Percentiles rank a stretch among this genome's conserved stretches.
Evolutionary conservation across 306 rosid species (phyloP).

Genomic region (Lagenaria siceraria): DNA sequence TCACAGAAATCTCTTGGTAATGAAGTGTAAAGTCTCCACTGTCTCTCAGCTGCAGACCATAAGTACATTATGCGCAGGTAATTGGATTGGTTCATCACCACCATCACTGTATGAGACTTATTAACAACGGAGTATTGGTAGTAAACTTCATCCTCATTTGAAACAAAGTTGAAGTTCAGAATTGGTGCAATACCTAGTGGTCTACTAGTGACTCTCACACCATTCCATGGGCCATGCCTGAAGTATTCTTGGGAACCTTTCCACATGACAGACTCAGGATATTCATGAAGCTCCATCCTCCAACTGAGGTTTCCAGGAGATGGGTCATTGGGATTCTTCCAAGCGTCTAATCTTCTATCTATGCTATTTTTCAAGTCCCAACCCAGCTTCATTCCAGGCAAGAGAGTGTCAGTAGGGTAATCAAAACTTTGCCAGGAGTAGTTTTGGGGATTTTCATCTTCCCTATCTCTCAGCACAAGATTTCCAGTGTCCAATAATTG

Average conservation of each 20-base stretch:
- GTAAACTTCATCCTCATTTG: conserved; percentile 22
- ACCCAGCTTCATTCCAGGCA: conserved; percentile 36
- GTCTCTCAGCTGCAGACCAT: conserved; percentile 7
- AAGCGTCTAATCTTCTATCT: conserved; percentile 22
- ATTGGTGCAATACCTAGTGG: not conserved
- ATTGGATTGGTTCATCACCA: conserved; percentile 21
- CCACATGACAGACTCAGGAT: conserved; percentile 23
- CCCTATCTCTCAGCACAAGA: conserved; percentile 23
- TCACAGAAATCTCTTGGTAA: conserved; percentile 31
- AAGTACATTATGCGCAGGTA: not conserved
- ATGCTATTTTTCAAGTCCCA: conserved; percentile 27
- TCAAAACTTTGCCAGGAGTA: conserved; percentile 40
- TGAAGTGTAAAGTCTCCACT: conserved; percentile 11
- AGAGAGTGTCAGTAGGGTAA: conserved; percentile 24
- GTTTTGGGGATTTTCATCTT: not conserved
- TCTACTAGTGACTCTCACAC: conserved; percentile 13
- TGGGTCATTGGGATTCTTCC: conserved; percentile 39
- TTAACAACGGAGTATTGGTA: not conserved
- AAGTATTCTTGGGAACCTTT: conserved; percentile 7
- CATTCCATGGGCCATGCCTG: conserved; percentile 42
- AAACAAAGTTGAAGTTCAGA: not conserved
- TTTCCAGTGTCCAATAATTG: conserved; percentile 38
- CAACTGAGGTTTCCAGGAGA: conserved; percentile 23
- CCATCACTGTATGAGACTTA: not conserved
- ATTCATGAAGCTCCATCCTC: conserved; percentile 1